Conservation (phyloP, 257 asterid species). For the Eustoma russellianum region DNA sequence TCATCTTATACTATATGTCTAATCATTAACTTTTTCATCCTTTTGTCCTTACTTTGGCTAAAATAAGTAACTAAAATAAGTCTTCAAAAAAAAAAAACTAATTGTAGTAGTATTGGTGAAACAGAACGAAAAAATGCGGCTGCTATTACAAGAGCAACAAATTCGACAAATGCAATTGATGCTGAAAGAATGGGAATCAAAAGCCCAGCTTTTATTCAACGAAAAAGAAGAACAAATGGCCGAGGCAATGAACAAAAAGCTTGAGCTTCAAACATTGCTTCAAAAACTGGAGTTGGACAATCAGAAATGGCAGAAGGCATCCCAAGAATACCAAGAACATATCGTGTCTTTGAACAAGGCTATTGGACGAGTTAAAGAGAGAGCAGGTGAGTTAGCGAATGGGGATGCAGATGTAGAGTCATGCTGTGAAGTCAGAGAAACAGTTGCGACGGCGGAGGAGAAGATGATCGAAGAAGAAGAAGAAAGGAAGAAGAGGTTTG, state of each 20-base stretch:
- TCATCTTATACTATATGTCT: no score
- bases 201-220: slow-evolving; percentile 22
- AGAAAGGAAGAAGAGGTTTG: slow-evolving; percentile 8
- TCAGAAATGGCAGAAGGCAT: slow-evolving; percentile 48
- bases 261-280: slow-evolving; percentile 40
- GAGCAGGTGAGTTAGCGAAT: slow-evolving; percentile 12
- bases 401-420: slow-evolving; percentile 59
- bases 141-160: slow-evolving; percentile 43
- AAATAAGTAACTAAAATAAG: no score
- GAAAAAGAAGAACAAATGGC: slow-evolving; percentile 57
- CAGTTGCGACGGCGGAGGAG: slow-evolving; percentile 1
- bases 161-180: slow-evolving; percentile 26
- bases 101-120: not conserved
- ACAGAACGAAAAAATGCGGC: slow-evolving; percentile 62
- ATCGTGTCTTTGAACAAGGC: slow-evolving; percentile 37
- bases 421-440: slow-evolving; percentile 24
- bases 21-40: no score
- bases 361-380: slow-evolving; percentile 44
- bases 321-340: slow-evolving; percentile 42
- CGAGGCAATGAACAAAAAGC: slow-evolving; percentile 25
- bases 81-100: no score
- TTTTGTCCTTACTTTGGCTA: no score
- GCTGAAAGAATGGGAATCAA: slow-evolving; percentile 41
- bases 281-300: slow-evolving; percentile 38
- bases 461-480: not conserved